Conservation (phyloP, 1,284 basidiomycete genomes). For the Puccinia horiana region DNA sequence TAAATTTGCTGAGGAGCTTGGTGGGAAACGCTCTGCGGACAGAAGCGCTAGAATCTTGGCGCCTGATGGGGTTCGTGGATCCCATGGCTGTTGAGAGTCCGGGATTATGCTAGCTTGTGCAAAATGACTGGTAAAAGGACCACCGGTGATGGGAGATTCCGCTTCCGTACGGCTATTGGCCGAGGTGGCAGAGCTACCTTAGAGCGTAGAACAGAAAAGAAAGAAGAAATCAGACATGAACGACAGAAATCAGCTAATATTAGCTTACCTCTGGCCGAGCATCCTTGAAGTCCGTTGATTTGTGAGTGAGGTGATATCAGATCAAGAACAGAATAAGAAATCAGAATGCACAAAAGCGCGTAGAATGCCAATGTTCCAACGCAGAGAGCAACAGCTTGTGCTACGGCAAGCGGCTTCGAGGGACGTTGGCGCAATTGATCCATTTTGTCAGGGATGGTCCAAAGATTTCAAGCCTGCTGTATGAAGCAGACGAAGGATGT, state of each 20-base stretch:
- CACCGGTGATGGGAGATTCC: constrained; percentile 13
- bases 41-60: constrained; percentile 16
- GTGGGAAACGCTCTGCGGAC: constrained; percentile 37
- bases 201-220: background rate
- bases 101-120: background rate
- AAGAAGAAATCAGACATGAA: background rate
- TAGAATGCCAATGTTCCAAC: constrained; percentile 30
- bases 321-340: constrained; percentile 31
- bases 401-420: background rate
- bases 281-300: constrained; percentile 30
- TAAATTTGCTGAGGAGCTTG: constrained; percentile 6
- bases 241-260: background rate
- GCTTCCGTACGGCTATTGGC: background rate
- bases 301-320: constrained; percentile 34
- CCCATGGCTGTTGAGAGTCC: constrained; percentile 40
- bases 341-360: constrained; percentile 21
- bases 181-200: background rate
- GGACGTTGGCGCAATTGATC: background rate
- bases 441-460: background rate
- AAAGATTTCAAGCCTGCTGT: background rate
- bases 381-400: constrained; percentile 8
- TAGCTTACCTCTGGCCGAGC: constrained; percentile 1
- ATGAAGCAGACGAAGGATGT: background rate
- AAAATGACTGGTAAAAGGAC: constrained; percentile 18
- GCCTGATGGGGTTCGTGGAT: constrained; percentile 32